A percentile compares a stretch with the other conserved stretches of the same genome.
phyloP scores from a whole-genome alignment of 352 stramenopile species.

The Globisporangium okanoganense region DNA sequence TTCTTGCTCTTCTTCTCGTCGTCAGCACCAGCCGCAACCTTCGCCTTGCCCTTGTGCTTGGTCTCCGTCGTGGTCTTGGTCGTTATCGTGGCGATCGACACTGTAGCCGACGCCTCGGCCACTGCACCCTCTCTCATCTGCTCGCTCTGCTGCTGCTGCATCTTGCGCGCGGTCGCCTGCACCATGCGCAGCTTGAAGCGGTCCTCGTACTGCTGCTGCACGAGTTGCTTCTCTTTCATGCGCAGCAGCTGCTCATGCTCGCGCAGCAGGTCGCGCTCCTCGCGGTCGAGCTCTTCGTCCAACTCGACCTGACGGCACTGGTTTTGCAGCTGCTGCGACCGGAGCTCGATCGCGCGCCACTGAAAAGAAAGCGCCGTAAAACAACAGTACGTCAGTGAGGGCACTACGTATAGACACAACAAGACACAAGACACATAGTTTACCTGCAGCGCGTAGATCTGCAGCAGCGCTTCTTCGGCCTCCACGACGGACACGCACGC shows the following conservation, averaged over 20 bases:
- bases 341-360: constrained; percentile 65
- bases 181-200: constrained; percentile 8
- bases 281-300: constrained; percentile 45
- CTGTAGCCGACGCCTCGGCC: neutral
- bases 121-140: constrained; percentile 8
- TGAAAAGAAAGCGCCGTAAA: constrained; percentile 6
- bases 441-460: constrained; percentile 63
- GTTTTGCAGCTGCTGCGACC: constrained; percentile 48
- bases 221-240: constrained; percentile 18
- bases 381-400: neutral
- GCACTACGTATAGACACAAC: neutral
- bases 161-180: constrained; percentile 9
- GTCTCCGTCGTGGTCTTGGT: neutral
- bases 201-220: constrained; percentile 18
- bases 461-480: constrained; percentile 54
- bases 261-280: constrained; percentile 35
- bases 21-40: neutral
- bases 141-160: constrained; percentile 20
- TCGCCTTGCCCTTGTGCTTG: constrained; percentile 8
- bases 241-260: constrained; percentile 35
- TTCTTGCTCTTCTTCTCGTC: neutral
- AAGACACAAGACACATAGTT: neutral
- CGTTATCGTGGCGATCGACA: neutral
- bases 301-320: constrained; percentile 48
- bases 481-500: constrained; percentile 12